These are phyloP conservation scores for Blastobotrys capitulatus DNA, from an alignment of 1,139 yeast species.

Conservation along the genomic window DNA sequence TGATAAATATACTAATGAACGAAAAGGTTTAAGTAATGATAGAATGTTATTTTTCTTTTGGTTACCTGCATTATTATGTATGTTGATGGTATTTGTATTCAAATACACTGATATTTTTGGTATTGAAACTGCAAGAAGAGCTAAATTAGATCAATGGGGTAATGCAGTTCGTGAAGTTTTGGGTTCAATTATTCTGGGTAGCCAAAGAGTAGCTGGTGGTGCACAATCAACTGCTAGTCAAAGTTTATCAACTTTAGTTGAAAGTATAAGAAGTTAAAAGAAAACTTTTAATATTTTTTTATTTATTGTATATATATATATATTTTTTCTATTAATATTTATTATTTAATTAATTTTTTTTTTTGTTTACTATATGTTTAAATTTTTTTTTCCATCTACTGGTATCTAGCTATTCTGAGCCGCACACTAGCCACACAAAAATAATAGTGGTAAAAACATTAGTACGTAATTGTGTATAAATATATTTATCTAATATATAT, in stretches of 20 bases:
- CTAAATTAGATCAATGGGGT: slow-evolving; percentile 3
- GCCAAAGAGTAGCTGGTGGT: not conserved
- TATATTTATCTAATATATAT: too few relatives aligned
- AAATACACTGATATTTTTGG: slow-evolving; percentile 5
- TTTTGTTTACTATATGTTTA: not conserved
- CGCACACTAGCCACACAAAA: too few relatives aligned
- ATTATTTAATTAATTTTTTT: not conserved
- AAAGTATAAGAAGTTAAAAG: not conserved
- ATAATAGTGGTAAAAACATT: too few relatives aligned
- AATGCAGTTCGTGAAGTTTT: slow-evolving; percentile 1
- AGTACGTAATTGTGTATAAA: too few relatives aligned
- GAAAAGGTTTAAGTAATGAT: slow-evolving; percentile 57
- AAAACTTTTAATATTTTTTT: too few relatives aligned
- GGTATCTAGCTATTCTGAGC: too few relatives aligned
- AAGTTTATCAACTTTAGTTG: slow-evolving; percentile 1
- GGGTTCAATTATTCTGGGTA: not conserved
- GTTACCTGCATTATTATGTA: slow-evolving; percentile 30
- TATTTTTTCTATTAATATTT: too few relatives aligned
- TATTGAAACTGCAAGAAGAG: not conserved
- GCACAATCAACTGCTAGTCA: not conserved
- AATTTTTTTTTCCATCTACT: too few relatives aligned
- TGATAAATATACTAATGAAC: slow-evolving; percentile 33
- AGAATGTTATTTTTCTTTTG: slow-evolving; percentile 83
- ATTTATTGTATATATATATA: not conserved
- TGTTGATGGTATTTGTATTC: slow-evolving; percentile 21